A percentile compares a stretch with the other conserved stretches of the same genome.
Conservation (phyloP, 331 rosid genomes). For the Telfairia occidentalis region DNA sequence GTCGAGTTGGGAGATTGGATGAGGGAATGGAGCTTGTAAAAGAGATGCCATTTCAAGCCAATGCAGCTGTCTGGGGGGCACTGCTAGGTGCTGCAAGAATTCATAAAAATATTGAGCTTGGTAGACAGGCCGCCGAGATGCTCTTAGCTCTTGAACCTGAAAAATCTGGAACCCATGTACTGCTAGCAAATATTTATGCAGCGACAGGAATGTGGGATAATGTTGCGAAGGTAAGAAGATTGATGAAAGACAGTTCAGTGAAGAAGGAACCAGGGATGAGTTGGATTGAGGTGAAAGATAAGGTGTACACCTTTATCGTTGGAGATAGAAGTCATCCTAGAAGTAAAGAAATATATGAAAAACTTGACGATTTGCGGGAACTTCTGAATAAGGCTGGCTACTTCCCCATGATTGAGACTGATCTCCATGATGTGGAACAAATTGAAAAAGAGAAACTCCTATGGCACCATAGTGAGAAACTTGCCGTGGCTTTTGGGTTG, state of each 20-base stretch:
- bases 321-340: conserved; percentile 67
- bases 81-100: conserved; percentile 92
- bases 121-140: conserved; percentile 68
- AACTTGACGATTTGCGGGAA: conserved; percentile 46
- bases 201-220: conserved; percentile 75
- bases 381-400: conserved; percentile 60
- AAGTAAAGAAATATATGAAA: conserved; percentile 56
- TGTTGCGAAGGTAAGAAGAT: conserved; percentile 58
- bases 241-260: conserved; percentile 55
- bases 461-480: conserved; percentile 74
- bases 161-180: conserved; percentile 75
- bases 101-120: conserved; percentile 63
- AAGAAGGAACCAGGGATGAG: conserved; percentile 95
- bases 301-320: conserved; percentile 57
- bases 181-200: conserved; percentile 83
- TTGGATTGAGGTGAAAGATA: conserved; percentile 76
- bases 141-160: conserved; percentile 65
- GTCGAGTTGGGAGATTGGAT: conserved; percentile 68
- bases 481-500: conserved; percentile 74
- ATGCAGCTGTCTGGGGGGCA: conserved; percentile 80
- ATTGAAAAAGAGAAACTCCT: conserved; percentile 57
- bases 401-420: conserved; percentile 59
- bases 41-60: conserved; percentile 61
- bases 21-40: conserved; percentile 69
- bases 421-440: conserved; percentile 61